These are phyloP conservation scores for Keithomyces neogunnii DNA, from an alignment of 2,329 filamentous ascomycete genomes.

Conservation along the genomic window DNA sequence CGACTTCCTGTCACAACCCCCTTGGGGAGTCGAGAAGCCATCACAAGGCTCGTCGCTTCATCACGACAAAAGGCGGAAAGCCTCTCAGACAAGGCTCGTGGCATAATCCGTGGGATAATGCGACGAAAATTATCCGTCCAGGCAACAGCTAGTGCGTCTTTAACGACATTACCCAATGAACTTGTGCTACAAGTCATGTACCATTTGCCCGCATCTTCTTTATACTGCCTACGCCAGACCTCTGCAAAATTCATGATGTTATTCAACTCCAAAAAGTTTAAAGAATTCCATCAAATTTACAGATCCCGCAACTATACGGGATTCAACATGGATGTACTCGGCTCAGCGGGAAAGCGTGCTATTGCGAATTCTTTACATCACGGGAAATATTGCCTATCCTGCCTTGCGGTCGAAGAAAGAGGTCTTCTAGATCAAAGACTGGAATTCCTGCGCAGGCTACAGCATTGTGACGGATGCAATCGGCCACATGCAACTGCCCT, in stretches of 20 bases:
- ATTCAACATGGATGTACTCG: neutral
- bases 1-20: no score
- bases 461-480: neutral
- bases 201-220: neutral
- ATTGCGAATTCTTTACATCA: neutral
- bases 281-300: neutral
- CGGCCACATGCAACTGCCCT: neutral
- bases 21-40: no score
- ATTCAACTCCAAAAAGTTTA: neutral
- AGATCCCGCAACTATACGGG: neutral
- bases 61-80: no score
- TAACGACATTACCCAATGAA: neutral
- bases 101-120: neutral
- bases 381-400: neutral
- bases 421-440: neutral
- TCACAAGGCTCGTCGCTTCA: no score
- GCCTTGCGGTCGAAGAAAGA: neutral
- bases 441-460: neutral
- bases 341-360: neutral
- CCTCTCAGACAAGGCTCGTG: no score
- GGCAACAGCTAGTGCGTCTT: neutral
- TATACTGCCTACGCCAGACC: slow-evolving; percentile 1
- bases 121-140: neutral
- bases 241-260: neutral
- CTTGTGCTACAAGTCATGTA: neutral